These are phyloP conservation scores for Aspergillus sparsus DNA, from an alignment of 495 filamentous ascomycete species.

Conservation along the genomic window DNA sequence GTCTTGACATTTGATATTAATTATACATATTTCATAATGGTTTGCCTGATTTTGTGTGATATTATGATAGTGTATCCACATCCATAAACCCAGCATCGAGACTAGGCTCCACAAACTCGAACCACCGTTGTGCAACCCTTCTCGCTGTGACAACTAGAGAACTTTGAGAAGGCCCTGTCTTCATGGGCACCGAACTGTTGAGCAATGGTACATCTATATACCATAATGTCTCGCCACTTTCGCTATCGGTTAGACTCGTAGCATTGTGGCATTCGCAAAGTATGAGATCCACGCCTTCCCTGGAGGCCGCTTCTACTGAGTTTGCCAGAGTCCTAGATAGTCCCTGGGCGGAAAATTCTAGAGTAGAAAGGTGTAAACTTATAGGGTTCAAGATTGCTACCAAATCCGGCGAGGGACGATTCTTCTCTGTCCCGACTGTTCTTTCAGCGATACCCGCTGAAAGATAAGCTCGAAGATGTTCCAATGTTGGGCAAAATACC, in stretches of 20 bases:
- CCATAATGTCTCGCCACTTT: constrained; percentile 46
- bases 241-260: constrained; percentile 26
- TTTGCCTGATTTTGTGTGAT: constrained; percentile 13
- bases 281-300: constrained; percentile 34
- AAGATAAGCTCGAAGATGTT: constrained; percentile 75
- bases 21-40: constrained; percentile 25
- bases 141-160: constrained; percentile 66
- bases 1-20: constrained; percentile 16
- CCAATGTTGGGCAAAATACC: constrained; percentile 70
- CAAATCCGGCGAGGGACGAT: constrained; percentile 29
- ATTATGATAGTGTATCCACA: constrained; percentile 3
- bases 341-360: constrained; percentile 83
- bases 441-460: constrained; percentile 34
- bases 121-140: constrained; percentile 72
- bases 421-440: background rate
- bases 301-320: constrained; percentile 63
- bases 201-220: constrained; percentile 62
- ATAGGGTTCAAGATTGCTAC: constrained; percentile 69
- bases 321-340: constrained; percentile 67
- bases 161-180: constrained; percentile 45
- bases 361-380: constrained; percentile 66
- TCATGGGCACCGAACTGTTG: constrained; percentile 57
- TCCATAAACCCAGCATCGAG: constrained; percentile 6
- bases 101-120: constrained; percentile 49
- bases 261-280: constrained; percentile 47